Conservation (phyloP, 306 rosid species). For the Acmispon strigosus region DNA sequence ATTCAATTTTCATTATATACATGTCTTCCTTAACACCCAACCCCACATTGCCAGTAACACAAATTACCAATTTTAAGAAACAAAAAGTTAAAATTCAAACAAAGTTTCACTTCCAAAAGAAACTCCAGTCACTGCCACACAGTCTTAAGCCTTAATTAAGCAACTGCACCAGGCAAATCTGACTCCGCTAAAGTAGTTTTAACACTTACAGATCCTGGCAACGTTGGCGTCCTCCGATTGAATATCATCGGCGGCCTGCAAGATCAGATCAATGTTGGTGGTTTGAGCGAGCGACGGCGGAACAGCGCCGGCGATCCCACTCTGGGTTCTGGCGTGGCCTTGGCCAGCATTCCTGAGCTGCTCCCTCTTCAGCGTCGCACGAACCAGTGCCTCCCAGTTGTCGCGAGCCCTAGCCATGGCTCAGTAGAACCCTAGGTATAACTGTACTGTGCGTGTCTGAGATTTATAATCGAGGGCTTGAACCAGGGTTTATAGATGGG, state of each 20-base stretch:
- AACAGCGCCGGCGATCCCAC: constrained; percentile 78
- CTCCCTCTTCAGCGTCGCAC: constrained; percentile 67
- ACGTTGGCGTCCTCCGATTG: constrained; percentile 68
- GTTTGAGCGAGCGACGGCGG: constrained; percentile 68
- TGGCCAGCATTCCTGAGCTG: constrained; percentile 62
- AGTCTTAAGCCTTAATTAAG: not conserved
- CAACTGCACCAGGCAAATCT: not conserved
- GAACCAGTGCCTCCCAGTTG: constrained; percentile 82
- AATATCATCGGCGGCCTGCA: constrained; percentile 89
- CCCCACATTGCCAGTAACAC: too few relatives aligned
- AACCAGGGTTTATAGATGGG: not conserved
- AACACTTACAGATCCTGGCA: constrained; percentile 70
- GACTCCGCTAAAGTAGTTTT: not conserved
- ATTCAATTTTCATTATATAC: not conserved
- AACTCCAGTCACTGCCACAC: not conserved
- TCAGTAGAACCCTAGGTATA: not conserved
- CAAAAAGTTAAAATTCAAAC: not conserved
- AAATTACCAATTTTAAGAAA: not conserved
- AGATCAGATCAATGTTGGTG: constrained; percentile 70
- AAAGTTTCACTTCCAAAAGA: not conserved
- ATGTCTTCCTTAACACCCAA: too few relatives aligned
- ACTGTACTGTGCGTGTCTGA: not conserved
- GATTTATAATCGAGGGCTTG: not conserved
- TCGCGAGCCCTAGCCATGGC: constrained; percentile 67
- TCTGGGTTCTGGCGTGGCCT: constrained; percentile 51